phyloP scores from a whole-genome alignment of 2,329 filamentous ascomycete genomes.

The Rhynchosporium secalis region DNA sequence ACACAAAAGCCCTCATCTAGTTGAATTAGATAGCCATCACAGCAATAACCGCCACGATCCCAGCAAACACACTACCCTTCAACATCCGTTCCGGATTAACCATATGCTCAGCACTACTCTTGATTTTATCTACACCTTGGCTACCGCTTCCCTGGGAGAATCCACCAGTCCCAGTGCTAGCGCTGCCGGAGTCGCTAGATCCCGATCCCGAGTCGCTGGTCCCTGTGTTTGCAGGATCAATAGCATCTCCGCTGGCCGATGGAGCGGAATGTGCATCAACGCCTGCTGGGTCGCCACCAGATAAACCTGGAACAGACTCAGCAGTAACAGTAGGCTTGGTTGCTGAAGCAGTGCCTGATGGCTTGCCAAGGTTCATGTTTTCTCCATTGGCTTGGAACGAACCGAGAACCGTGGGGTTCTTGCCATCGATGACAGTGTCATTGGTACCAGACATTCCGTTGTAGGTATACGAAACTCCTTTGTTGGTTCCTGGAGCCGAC shows the following conservation, averaged over 20 bases:
- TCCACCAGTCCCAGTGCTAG: slow-evolving; percentile 24
- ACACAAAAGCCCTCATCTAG: slow-evolving; percentile 57
- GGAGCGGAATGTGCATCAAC: slow-evolving; percentile 18
- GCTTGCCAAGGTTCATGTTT: slow-evolving; percentile 59
- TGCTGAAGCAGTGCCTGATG: slow-evolving; percentile 37
- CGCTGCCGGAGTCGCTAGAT: slow-evolving; percentile 26
- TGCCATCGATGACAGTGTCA: slow-evolving; percentile 71
- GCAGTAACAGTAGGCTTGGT: slow-evolving; percentile 36
- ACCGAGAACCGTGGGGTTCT: slow-evolving; percentile 73
- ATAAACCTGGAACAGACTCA: slow-evolving; percentile 56
- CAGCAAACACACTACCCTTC: slow-evolving; percentile 38
- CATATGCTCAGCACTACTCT: slow-evolving; percentile 33
- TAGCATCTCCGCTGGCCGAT: slow-evolving; percentile 13
- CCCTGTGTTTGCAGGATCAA: slow-evolving; percentile 26
- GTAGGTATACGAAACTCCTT: slow-evolving; percentile 74
- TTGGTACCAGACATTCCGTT: slow-evolving; percentile 66
- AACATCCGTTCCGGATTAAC: slow-evolving; percentile 32
- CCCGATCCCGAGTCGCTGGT: slow-evolving; percentile 36
- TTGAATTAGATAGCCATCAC: slow-evolving; percentile 40
- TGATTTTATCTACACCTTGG: slow-evolving; percentile 22
- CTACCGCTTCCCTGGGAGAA: slow-evolving; percentile 38
- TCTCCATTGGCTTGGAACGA: slow-evolving; percentile 80
- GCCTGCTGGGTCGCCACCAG: slow-evolving; percentile 50
- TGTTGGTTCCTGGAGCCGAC: slow-evolving; percentile 64
- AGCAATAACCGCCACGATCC: slow-evolving; percentile 37